These are phyloP conservation scores for Coffea canephora DNA, from an alignment of 257 asterid species.

Conservation along the genomic window DNA sequence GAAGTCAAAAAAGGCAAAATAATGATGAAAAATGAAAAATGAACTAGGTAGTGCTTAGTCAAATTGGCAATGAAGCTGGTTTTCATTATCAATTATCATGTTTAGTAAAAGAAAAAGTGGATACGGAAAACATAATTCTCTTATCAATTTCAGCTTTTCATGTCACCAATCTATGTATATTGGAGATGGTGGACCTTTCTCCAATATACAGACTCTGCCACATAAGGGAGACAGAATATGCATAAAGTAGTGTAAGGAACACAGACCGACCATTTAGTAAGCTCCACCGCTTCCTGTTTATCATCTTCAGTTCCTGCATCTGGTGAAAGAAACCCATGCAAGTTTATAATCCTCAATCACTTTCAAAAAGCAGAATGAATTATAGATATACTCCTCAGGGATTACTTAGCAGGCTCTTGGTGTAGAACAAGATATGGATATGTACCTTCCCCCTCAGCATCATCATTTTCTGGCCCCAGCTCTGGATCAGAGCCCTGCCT, in stretches of 20 bases:
- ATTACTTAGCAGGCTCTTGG: neutral
- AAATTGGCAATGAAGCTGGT: too few species aligned
- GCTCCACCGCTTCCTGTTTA: slow-evolving; percentile 47
- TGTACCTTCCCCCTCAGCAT: slow-evolving; percentile 55
- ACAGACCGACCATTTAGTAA: slow-evolving; percentile 57
- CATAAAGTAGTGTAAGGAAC: neutral
- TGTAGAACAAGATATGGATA: neutral
- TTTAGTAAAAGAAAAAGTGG: too few species aligned
- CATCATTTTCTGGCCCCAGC: slow-evolving; percentile 50
- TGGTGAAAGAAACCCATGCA: slow-evolving; percentile 24
- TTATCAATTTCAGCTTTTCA: too few species aligned
- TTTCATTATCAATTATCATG: too few species aligned
- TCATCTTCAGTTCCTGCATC: slow-evolving; percentile 47
- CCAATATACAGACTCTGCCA: too few species aligned
- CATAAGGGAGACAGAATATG: too few species aligned
- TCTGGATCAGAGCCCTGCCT: slow-evolving; percentile 77
- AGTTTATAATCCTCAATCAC: neutral
- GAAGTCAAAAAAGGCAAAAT: too few species aligned
- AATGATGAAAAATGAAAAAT: too few species aligned
- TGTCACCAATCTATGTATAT: too few species aligned
- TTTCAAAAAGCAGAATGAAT: neutral
- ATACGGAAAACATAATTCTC: too few species aligned
- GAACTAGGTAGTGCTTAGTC: too few species aligned
- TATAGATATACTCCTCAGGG: neutral
- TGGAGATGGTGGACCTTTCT: too few species aligned